phyloP scores from a whole-genome alignment of 352 stramenopile species.

The Phytopythium vexans region DNA sequence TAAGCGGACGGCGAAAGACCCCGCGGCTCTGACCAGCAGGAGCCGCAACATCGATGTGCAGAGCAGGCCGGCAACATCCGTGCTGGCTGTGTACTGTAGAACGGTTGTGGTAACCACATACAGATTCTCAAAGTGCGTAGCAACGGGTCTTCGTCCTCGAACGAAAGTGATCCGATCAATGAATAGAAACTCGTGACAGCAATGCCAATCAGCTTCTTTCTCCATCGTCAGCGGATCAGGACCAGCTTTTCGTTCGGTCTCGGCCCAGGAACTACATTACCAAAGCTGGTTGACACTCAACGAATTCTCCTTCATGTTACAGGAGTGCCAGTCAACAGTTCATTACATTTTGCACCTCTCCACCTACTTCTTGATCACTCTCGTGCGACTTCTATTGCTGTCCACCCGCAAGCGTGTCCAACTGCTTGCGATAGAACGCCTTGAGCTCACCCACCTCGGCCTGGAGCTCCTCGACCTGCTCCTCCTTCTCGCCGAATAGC shows the following conservation, averaged over 20 bases:
- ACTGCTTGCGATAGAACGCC: constrained; percentile 72
- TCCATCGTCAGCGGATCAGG: too few species aligned
- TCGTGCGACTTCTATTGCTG: constrained; percentile 15
- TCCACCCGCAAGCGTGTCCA: constrained; percentile 56
- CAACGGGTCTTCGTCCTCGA: too few species aligned
- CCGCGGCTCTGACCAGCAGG: not conserved
- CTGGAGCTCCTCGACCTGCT: constrained; percentile 82
- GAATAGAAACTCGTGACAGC: not conserved
- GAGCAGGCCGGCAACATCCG: too few species aligned
- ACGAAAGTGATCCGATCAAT: not conserved
- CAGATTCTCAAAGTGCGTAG: too few species aligned
- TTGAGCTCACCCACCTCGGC: constrained; percentile 75
- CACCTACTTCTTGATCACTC: constrained; percentile 8
- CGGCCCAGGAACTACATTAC: too few species aligned
- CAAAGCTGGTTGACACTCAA: too few species aligned
- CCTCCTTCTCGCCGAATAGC: constrained; percentile 83
- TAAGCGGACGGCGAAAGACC: not conserved
- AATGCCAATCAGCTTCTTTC: not conserved
- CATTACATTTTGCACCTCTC: not conserved
- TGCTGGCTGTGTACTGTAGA: too few species aligned
- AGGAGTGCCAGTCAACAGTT: too few species aligned
- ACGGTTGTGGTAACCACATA: too few species aligned
- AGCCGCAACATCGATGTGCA: not conserved
- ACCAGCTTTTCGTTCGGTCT: too few species aligned
- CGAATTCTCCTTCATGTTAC: too few species aligned